Conservation (phyloP, 2,329 filamentous ascomycete genomes). For the Alternaria infectoria region DNA sequence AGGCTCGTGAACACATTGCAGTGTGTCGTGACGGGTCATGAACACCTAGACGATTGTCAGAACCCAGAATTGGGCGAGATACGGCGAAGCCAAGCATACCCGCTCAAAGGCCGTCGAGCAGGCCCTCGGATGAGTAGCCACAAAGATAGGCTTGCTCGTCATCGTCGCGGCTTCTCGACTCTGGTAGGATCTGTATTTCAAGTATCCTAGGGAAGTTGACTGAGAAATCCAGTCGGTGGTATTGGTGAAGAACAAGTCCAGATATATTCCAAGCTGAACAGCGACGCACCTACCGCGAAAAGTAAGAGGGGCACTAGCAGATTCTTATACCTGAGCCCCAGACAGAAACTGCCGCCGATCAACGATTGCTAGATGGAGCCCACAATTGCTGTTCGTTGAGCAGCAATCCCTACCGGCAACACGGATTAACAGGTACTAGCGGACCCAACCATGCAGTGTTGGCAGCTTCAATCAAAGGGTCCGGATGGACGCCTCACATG, state of each 20-base stretch:
- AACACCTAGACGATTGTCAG: conserved; percentile 66
- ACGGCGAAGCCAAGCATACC: conserved; percentile 58
- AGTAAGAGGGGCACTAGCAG: conserved; percentile 27
- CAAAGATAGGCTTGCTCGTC: conserved; percentile 84
- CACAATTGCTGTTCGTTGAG: conserved; percentile 36
- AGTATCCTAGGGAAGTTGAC: conserved; percentile 21
- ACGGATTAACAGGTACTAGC: conserved; percentile 27
- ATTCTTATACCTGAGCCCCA: conserved; percentile 27
- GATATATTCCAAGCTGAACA: conserved; percentile 38
- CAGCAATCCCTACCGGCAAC: conserved; percentile 14
- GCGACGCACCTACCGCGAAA: conserved; percentile 26
- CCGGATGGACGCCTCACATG: conserved; percentile 7
- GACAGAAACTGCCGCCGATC: conserved; percentile 11
- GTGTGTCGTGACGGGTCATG: conserved; percentile 85
- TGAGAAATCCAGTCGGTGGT: neutral
- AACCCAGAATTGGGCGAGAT: neutral
- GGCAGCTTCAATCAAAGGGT: conserved; percentile 17
- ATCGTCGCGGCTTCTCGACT: conserved; percentile 53
- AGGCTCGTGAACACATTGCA: conserved; percentile 90
- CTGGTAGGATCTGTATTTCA: conserved; percentile 31
- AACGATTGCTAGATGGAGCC: conserved; percentile 14
- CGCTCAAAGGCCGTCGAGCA: conserved; percentile 98
- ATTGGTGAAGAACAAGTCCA: conserved; percentile 18
- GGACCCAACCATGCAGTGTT: conserved; percentile 17
- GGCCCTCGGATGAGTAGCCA: conserved; percentile 90